Conservation (phyloP, 305 asterid genomes). For the Fraxinus angustifolia region DNA sequence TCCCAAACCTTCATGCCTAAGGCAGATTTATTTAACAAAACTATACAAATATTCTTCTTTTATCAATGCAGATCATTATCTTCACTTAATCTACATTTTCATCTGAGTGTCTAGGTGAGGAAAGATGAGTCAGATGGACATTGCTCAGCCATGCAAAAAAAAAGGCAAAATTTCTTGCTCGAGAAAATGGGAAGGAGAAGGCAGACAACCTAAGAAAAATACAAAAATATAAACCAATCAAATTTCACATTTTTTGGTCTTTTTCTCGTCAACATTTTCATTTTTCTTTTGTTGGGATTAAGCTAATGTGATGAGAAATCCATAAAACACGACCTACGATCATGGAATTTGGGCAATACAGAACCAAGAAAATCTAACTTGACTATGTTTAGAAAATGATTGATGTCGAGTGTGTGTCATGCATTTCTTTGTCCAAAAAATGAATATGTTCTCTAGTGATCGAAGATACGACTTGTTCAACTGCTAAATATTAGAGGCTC, state of each 20-base stretch:
- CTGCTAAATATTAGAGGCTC: slow-evolving; percentile 6
- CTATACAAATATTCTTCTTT: background rate
- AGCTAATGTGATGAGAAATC: slow-evolving; percentile 20
- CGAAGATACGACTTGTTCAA: slow-evolving; percentile 25
- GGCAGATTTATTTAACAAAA: background rate
- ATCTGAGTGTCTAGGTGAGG: background rate
- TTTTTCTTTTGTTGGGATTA: slow-evolving; percentile 1
- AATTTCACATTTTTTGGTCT: background rate
- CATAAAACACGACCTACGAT: slow-evolving; percentile 21
- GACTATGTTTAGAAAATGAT: slow-evolving; percentile 26
- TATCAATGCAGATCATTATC: background rate
- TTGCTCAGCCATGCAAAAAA: slow-evolving; percentile 32
- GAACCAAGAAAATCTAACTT: slow-evolving; percentile 27
- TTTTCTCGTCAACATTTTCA: background rate
- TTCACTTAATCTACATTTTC: background rate
- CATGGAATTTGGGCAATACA: slow-evolving; percentile 21
- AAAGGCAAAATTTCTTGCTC: slow-evolving; percentile 5
- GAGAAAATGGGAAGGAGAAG: slow-evolving; percentile 15
- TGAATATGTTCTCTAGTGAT: background rate
- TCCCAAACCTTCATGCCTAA: slow-evolving; percentile 95
- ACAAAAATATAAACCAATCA: slow-evolving; percentile 15
- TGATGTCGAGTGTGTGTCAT: background rate
- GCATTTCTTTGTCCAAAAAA: slow-evolving; percentile 8
- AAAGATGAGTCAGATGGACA: slow-evolving; percentile 15
- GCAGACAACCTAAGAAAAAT: slow-evolving; percentile 38